A percentile compares a stretch with the other conserved stretches of the same genome.
Evolutionary conservation across 176 grass and related monocot species (phyloP).

Genomic region (Saccharum spontaneum): DNA sequence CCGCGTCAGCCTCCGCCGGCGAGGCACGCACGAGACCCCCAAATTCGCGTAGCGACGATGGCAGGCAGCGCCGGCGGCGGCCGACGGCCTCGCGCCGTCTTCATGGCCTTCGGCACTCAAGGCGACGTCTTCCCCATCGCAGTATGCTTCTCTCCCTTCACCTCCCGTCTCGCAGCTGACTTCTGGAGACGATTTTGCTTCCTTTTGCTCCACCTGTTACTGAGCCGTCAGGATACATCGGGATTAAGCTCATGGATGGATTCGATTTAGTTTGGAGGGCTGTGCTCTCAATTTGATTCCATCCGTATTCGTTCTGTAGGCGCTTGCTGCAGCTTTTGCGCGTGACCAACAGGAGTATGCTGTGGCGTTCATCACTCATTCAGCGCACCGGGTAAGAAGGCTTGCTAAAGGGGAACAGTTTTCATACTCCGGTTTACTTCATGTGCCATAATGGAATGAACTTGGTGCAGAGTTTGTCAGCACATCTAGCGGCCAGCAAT

Average conservation of each 20-base stretch:
- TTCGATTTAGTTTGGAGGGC: not conserved
- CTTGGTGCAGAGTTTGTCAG: constrained; percentile 49
- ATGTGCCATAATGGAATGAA: constrained; percentile 22
- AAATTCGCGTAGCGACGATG: constrained; percentile 23
- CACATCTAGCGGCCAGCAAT: constrained; percentile 58
- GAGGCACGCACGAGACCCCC: not conserved
- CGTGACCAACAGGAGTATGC: constrained; percentile 55
- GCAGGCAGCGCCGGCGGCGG: constrained; percentile 11
- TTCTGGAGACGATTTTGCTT: not conserved
- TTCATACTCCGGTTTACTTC: not conserved
- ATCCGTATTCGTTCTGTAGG: constrained; percentile 27
- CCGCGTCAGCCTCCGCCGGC: not conserved
- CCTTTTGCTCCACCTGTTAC: not conserved
- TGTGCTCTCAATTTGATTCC: not conserved
- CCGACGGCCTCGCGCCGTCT: constrained; percentile 55
- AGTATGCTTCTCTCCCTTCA: constrained; percentile 25
- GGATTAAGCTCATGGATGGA: not conserved
- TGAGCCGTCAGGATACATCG: not conserved
- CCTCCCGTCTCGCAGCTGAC: not conserved
- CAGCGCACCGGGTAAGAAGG: constrained; percentile 60
- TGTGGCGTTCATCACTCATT: constrained; percentile 81
- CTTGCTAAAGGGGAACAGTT: not conserved
- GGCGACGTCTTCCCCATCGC: constrained; percentile 90
- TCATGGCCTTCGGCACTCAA: constrained; percentile 88
- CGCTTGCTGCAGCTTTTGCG: constrained; percentile 72